Evolutionary conservation across 306 rosid genomes (phyloP), one percentile per base, ranked within the genome.

Genomic region (Amphicarpaea edgeworthii): DNA sequence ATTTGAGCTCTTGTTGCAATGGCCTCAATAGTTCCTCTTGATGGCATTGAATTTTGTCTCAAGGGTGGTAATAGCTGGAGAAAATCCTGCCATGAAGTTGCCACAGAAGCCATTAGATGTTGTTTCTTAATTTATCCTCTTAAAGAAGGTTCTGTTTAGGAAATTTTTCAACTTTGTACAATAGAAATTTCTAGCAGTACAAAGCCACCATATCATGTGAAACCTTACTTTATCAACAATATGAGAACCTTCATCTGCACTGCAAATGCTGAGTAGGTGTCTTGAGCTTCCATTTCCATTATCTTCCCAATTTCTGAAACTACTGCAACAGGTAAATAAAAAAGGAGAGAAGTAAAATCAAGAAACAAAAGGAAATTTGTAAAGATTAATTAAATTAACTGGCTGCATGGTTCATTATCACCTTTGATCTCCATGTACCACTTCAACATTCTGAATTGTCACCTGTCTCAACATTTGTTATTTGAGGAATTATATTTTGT

Each of bases 11-110:
- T 34, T 61, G n/a, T 9, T 61, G 68, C 68, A 61, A 34, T 61
- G 45, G 46, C 68, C 68, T 61, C 45, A 1, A 32, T 16, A n/a
- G 24, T 34, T 61, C 68, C 45, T 61, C 5, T 59, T 15, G 46
- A 32, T 11, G 43, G 68, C 68, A 61, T 61, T 61, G 68, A 61
- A 61, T 61, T 61, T 5, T 61, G 68, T 17, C 68, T 61, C 24
- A 61, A 32, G 24, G 45, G 43, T 7, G 66, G 66, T 59, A 59
- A 7, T 59, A 30, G 66, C 66, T 59, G 15, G 21, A 42, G 41
- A 30, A 59, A 59, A 61, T 61, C 68, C 43, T 61, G 43, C 68
- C 67, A 30, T 59, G 43, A 37, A 34, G 15, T 34, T 34, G 7
- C 45, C 43, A 30, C 24, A 34, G 15, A 42, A 16, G 8, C 68